These are phyloP conservation scores for Pulveroboletus sp. DNA, from an alignment of 768 basidiomycete genomes.

Conservation along the genomic window DNA sequence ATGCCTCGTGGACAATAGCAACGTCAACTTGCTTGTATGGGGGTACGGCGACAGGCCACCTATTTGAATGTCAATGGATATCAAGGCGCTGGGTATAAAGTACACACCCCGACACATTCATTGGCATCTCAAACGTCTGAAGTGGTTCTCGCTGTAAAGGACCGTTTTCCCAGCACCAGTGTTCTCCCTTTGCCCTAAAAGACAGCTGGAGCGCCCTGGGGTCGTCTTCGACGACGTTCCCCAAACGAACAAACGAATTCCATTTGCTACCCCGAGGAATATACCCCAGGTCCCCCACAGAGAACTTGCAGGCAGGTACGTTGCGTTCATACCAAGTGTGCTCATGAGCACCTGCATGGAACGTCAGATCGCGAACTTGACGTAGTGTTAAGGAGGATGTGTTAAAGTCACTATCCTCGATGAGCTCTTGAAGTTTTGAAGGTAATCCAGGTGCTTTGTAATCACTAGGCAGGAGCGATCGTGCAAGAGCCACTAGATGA, in stretches of 20 bases:
- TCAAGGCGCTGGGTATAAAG: neutral
- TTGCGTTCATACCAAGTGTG: slow-evolving; percentile 38
- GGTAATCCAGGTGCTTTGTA: slow-evolving; percentile 29
- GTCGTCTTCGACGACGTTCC: slow-evolving; percentile 36
- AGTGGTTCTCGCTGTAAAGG: slow-evolving; percentile 29
- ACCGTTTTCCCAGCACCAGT: slow-evolving; percentile 37
- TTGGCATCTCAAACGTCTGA: slow-evolving; percentile 32
- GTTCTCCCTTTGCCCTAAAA: slow-evolving; percentile 24
- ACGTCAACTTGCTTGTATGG: slow-evolving; percentile 36
- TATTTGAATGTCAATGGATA: slow-evolving; percentile 11
- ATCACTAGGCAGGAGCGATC: slow-evolving; percentile 36
- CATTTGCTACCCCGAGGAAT: slow-evolving; percentile 35
- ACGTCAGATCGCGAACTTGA: slow-evolving; percentile 35
- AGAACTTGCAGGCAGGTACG: slow-evolving; percentile 38
- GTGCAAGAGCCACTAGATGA: slow-evolving; percentile 38
- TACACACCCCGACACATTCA: slow-evolving; percentile 31
- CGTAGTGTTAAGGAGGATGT: slow-evolving; percentile 31
- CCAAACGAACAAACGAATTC: slow-evolving; percentile 34
- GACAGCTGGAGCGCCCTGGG: slow-evolving; percentile 20
- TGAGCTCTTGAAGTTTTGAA: slow-evolving; percentile 29
- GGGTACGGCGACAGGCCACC: slow-evolving; percentile 43
- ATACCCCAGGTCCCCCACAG: slow-evolving; percentile 44
- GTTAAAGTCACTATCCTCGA: slow-evolving; percentile 31
- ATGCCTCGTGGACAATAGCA: slow-evolving; percentile 33
- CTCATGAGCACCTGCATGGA: slow-evolving; percentile 33